Evolutionary conservation across 2,329 filamentous ascomycete species (phyloP).

Genomic region (Scedosporium aurantiacum): DNA sequence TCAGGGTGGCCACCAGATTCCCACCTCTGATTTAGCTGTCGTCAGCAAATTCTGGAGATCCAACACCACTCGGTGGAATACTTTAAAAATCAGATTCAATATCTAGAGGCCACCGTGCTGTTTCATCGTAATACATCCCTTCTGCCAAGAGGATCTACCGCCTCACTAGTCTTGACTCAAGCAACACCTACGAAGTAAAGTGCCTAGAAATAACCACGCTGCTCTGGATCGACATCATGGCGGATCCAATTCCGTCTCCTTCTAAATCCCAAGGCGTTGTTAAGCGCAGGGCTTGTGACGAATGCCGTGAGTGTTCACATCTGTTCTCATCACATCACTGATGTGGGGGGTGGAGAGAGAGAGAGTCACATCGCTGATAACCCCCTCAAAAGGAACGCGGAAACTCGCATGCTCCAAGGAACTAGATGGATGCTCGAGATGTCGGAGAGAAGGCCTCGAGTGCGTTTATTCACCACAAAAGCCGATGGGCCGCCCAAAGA

Average conservation of each 20-base stretch:
- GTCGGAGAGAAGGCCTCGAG: slow-evolving; percentile 41
- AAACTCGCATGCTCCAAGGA: slow-evolving; percentile 58
- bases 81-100: too few relatives aligned
- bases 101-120: too few relatives aligned
- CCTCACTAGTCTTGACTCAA: too few relatives aligned
- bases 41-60: too few relatives aligned
- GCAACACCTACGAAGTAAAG: too few relatives aligned
- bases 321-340: neutral
- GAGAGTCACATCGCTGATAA: neutral
- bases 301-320: slow-evolving; percentile 44
- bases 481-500: slow-evolving; percentile 54
- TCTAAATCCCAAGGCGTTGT: slow-evolving; percentile 16
- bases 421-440: slow-evolving; percentile 46
- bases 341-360: neutral
- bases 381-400: slow-evolving; percentile 34
- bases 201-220: too few relatives aligned
- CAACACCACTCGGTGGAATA: too few relatives aligned
- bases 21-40: too few relatives aligned
- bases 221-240: neutral
- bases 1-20: too few relatives aligned
- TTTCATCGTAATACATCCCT: too few relatives aligned
- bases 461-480: slow-evolving; percentile 57
- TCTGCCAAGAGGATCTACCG: too few relatives aligned
- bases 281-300: slow-evolving; percentile 55
- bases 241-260: slow-evolving; percentile 12